A percentile compares a stretch with the other conserved stretches of the same genome.
phyloP scores from a whole-genome alignment of 768 basidiomycete genomes.

The Tricholomella constricta region DNA sequence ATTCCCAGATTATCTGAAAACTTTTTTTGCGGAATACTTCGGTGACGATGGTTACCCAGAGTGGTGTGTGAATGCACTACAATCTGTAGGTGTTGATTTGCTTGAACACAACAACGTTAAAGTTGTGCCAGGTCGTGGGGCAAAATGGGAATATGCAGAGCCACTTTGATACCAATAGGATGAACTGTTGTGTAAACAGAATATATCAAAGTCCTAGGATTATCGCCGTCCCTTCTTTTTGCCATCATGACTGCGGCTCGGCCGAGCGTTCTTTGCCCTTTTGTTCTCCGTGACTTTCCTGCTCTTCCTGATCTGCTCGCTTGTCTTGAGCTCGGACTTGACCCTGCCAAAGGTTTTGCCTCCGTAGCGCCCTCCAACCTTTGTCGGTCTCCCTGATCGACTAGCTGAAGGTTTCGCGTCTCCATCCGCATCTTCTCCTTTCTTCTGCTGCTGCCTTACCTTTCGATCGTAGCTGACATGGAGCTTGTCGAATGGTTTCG shows the following conservation, averaged over 20 bases:
- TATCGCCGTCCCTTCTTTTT: constrained; percentile 48
- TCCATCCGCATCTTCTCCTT: constrained; percentile 37
- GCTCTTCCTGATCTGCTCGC: constrained; percentile 83
- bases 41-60: constrained; percentile 76
- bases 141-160: constrained; percentile 81
- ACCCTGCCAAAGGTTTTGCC: constrained; percentile 65
- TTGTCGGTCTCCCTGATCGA: constrained; percentile 24
- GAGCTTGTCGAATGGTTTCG: constrained; percentile 80
- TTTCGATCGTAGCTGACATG: constrained; percentile 76
- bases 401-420: constrained; percentile 20
- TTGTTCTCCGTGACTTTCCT: constrained; percentile 66
- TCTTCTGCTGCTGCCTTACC: constrained; percentile 61
- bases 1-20: constrained; percentile 76
- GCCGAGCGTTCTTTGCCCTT: constrained; percentile 81
- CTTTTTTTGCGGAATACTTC: constrained; percentile 81
- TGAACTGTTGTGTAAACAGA: background rate
- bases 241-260: constrained; percentile 35
- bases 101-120: constrained; percentile 55
- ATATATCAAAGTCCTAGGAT: background rate
- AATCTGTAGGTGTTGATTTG: constrained; percentile 82
- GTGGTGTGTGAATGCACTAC: constrained; percentile 87
- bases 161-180: constrained; percentile 12
- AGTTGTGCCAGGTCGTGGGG: constrained; percentile 61
- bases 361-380: constrained; percentile 50
- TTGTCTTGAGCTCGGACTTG: constrained; percentile 83